Conservation (phyloP, 805 yeast genomes). For the Wickerhamiella brachini region DNA sequence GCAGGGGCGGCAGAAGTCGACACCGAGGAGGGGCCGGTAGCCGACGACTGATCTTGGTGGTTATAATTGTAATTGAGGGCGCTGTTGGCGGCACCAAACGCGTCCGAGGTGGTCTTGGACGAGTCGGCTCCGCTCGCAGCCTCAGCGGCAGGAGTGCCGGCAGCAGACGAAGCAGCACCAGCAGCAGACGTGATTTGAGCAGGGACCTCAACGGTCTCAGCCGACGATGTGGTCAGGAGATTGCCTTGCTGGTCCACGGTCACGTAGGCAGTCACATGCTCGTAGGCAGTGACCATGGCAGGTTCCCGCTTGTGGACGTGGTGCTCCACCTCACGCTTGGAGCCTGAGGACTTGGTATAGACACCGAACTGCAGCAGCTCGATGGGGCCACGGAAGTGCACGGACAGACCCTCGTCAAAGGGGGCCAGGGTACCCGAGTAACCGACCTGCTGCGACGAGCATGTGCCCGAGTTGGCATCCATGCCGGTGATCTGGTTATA, state of each 20-base stretch:
- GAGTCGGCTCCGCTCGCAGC: conserved; percentile 12
- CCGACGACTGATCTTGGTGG: conserved; percentile 15
- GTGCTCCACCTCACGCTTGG: conserved; percentile 39
- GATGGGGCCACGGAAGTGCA: conserved; percentile 85
- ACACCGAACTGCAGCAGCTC: conserved; percentile 76
- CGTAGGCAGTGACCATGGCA: conserved; percentile 61
- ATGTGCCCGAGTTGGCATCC: conserved; percentile 56
- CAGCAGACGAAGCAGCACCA: conserved; percentile 7
- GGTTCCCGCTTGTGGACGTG: conserved; percentile 44
- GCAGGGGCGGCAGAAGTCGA: conserved; percentile 20
- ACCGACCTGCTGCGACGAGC: conserved; percentile 42
- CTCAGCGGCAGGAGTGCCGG: no score
- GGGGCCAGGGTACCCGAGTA: conserved; percentile 70
- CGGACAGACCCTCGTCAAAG: conserved; percentile 71
- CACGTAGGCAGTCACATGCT: conserved; percentile 40
- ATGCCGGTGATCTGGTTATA: conserved; percentile 69
- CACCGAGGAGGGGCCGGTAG: conserved; percentile 17
- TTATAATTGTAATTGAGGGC: conserved; percentile 15
- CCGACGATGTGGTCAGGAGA: conserved; percentile 14
- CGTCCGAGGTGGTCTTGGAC: conserved; percentile 5
- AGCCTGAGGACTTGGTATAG: conserved; percentile 45
- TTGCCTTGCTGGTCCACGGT: conserved; percentile 18
- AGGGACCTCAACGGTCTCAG: conserved; percentile 9
- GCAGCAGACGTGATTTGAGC: conserved; percentile 20
- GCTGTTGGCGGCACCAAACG: not conserved